A percentile compares a stretch with the other conserved stretches of the same genome.
These are phyloP conservation scores for Gossypioides kirkii DNA, from an alignment of 345 rosid genomes.

Conservation along the genomic window DNA sequence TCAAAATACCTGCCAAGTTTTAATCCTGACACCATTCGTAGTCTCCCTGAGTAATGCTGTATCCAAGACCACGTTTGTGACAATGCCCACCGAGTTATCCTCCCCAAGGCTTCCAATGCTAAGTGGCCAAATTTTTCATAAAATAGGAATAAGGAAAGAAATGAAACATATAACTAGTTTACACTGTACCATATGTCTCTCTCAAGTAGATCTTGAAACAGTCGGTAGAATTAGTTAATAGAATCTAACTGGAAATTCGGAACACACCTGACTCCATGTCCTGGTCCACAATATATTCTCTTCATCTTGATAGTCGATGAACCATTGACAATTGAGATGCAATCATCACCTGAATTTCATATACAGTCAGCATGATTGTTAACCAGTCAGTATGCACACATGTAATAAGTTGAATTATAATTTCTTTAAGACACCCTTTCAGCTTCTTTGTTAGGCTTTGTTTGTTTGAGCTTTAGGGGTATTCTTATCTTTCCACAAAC, in stretches of 20 bases:
- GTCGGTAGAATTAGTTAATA: neutral
- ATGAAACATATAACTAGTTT: neutral
- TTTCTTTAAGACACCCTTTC: neutral
- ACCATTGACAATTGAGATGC: conserved; percentile 81
- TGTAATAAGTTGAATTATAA: neutral
- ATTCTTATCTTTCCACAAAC: neutral
- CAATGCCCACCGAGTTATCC: conserved; percentile 68
- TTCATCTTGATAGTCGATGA: conserved; percentile 82
- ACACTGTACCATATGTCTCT: neutral
- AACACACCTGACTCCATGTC: conserved; percentile 87
- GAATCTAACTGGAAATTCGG: conserved; percentile 1
- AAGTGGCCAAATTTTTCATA: conserved; percentile 1
- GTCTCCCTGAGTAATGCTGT: conserved; percentile 74
- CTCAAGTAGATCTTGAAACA: conserved; percentile 1
- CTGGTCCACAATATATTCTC: conserved; percentile 85
- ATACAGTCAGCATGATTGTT: conserved; percentile 10
- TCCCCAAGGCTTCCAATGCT: conserved; percentile 97
- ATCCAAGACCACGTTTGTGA: conserved; percentile 80
- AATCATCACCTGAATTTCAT: conserved; percentile 76
- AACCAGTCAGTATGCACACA: conserved; percentile 1
- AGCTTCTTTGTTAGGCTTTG: neutral
- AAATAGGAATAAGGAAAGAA: neutral
- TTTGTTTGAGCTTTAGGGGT: neutral
- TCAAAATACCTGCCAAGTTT: conserved; percentile 89
- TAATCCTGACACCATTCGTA: conserved; percentile 87